A percentile compares a stretch with the other conserved stretches of the same genome.
Evolutionary conservation across 768 basidiomycete genomes (phyloP).

Genomic region (Rhodotorula taiwanensis): DNA sequence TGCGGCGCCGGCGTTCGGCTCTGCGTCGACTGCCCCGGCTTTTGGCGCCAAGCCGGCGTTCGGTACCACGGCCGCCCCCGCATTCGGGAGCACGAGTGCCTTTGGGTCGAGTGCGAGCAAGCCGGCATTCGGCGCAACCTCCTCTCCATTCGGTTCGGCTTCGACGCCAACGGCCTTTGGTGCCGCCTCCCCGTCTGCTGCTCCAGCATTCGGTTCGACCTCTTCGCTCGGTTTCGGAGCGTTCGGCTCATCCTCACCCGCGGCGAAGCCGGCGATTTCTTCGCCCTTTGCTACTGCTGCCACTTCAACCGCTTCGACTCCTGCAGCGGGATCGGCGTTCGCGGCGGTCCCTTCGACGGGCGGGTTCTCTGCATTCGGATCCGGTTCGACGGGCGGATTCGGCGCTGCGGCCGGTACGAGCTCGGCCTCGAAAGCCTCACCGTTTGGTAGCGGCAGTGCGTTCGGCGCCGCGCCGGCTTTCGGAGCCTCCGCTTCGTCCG

Average conservation of each 20-base stretch:
- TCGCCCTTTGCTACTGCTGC: neutral
- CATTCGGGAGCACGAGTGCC: conserved; percentile 6
- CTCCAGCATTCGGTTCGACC: neutral
- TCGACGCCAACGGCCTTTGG: too few species aligned
- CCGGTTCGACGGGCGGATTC: neutral
- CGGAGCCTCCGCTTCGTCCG: neutral
- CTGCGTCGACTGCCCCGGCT: conserved; percentile 5
- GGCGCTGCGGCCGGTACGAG: neutral
- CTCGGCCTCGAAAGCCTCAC: neutral
- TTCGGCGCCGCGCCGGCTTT: neutral
- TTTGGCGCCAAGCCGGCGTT: neutral
- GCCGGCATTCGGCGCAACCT: neutral
- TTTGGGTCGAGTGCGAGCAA: conserved; percentile 8
- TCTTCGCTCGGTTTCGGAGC: conserved; percentile 9
- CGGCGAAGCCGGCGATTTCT: neutral
- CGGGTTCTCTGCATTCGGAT: neutral
- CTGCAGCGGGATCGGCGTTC: neutral
- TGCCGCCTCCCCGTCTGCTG: too few species aligned
- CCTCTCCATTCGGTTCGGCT: conserved; percentile 1
- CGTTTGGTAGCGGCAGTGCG: neutral
- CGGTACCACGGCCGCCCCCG: neutral
- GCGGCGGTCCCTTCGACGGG: neutral
- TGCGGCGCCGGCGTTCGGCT: conserved; percentile 2
- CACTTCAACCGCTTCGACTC: neutral
- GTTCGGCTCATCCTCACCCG: too few species aligned